These are phyloP conservation scores for Tubosaeta sp. DNA, from an alignment of 768 basidiomycete species.

Conservation along the genomic window DNA sequence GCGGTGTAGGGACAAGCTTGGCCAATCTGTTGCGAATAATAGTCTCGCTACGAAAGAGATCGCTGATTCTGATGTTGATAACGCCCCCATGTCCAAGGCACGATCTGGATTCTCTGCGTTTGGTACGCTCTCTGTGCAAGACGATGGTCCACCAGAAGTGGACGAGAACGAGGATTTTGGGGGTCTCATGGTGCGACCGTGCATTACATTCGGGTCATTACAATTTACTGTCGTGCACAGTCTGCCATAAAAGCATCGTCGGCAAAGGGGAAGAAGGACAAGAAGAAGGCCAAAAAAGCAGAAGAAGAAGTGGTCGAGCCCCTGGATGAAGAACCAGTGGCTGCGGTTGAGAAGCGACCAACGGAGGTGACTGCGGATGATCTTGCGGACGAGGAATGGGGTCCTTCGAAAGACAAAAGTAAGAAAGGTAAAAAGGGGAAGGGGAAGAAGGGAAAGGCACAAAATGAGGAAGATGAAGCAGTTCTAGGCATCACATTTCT, in stretches of 20 bases:
- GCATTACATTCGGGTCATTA: background rate
- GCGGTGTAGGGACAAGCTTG: slow-evolving; percentile 56
- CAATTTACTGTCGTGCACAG: slow-evolving; percentile 29
- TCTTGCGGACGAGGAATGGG: slow-evolving; percentile 72
- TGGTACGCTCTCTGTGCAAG: slow-evolving; percentile 41
- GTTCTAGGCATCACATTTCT: slow-evolving; percentile 7
- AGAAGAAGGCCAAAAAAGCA: slow-evolving; percentile 43
- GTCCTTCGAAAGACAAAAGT: slow-evolving; percentile 32
- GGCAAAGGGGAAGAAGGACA: slow-evolving; percentile 51
- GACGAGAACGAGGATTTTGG: slow-evolving; percentile 68
- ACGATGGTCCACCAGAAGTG: slow-evolving; percentile 37
- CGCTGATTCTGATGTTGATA: slow-evolving; percentile 43
- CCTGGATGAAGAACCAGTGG: slow-evolving; percentile 22
- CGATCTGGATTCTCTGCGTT: slow-evolving; percentile 49
- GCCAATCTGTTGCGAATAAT: slow-evolving; percentile 50
- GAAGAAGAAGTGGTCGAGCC: slow-evolving; percentile 31
- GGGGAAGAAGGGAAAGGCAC: slow-evolving; percentile 18
- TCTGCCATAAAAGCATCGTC: slow-evolving; percentile 59
- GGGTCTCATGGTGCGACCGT: slow-evolving; percentile 64
- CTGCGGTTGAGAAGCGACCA: slow-evolving; percentile 35
- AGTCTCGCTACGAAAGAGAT: slow-evolving; percentile 27
- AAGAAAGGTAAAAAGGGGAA: slow-evolving; percentile 23
- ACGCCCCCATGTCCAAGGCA: slow-evolving; percentile 24
- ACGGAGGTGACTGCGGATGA: slow-evolving; percentile 64
- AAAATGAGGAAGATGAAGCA: slow-evolving; percentile 12